These are phyloP conservation scores for Neonectria magnoliae DNA, from an alignment of 2,329 filamentous ascomycete species.

Conservation along the genomic window DNA sequence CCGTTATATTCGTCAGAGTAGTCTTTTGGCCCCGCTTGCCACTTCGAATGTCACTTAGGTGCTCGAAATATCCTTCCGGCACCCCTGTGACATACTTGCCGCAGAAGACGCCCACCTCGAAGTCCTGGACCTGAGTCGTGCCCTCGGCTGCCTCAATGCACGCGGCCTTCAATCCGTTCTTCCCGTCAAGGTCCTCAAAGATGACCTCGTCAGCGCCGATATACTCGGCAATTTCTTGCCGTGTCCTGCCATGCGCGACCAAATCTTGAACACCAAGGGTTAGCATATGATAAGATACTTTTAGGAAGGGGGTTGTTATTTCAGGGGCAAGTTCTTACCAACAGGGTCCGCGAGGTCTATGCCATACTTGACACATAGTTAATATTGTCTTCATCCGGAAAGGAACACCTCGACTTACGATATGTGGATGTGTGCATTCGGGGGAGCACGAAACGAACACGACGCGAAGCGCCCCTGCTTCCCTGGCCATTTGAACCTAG, in stretches of 20 bases:
- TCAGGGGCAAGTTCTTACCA: constrained; percentile 34
- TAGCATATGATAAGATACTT: no score
- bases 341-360: constrained; percentile 58
- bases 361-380: constrained; percentile 49
- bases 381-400: not conserved
- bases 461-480: constrained; percentile 83
- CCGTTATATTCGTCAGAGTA: constrained; percentile 7
- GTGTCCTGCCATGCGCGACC: constrained; percentile 53
- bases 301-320: not conserved
- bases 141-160: constrained; percentile 75
- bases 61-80: constrained; percentile 79
- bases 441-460: constrained; percentile 86
- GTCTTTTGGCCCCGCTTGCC: constrained; percentile 46
- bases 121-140: constrained; percentile 64
- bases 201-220: constrained; percentile 51
- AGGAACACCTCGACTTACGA: constrained; percentile 66
- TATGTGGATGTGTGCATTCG: constrained; percentile 85
- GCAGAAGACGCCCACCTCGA: constrained; percentile 91
- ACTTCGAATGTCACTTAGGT: constrained; percentile 76
- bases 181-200: constrained; percentile 57
- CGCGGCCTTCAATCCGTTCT: constrained; percentile 67
- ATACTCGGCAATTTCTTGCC: constrained; percentile 52
- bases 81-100: constrained; percentile 86
- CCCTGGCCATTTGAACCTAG: constrained; percentile 74
- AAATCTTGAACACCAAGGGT: no score